Evolutionary conservation across 108 stramenopile genomes (phyloP).

Genomic region (Seminavis robusta): DNA sequence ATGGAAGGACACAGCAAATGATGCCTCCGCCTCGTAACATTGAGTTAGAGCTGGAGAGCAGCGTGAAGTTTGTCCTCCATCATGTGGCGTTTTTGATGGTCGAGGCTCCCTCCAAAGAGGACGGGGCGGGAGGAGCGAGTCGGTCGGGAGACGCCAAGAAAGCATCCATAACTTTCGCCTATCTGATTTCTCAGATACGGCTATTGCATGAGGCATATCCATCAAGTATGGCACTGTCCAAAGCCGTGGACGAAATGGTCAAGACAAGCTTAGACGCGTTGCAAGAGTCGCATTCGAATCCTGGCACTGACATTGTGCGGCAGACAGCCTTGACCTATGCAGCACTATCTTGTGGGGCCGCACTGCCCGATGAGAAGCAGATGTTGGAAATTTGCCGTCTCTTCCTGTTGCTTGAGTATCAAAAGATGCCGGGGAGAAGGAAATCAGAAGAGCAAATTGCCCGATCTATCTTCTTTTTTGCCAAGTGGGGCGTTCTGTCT

Average conservation of each 20-base stretch:
- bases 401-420: slow-evolving; percentile 7
- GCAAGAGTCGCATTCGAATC: background rate
- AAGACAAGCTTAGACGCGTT: background rate
- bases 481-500: slow-evolving; percentile 52
- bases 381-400: slow-evolving; percentile 21
- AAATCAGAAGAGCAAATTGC: slow-evolving; percentile 44
- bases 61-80: slow-evolving; percentile 53
- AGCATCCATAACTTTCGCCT: slow-evolving; percentile 34
- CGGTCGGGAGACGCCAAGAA: slow-evolving; percentile 32
- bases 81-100: slow-evolving; percentile 29
- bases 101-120: background rate
- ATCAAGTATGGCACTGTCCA: slow-evolving; percentile 47
- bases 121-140: no score
- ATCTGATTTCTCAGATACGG: slow-evolving; percentile 45
- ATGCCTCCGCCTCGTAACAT: slow-evolving; percentile 74
- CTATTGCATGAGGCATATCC: slow-evolving; percentile 55
- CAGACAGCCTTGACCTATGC: slow-evolving; percentile 48
- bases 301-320: slow-evolving; percentile 12
- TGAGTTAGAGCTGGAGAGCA: slow-evolving; percentile 59
- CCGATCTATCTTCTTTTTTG: slow-evolving; percentile 57
- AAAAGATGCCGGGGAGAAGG: slow-evolving; percentile 4
- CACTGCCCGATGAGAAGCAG: no score
- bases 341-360: slow-evolving; percentile 67
- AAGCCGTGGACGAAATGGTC: slow-evolving; percentile 39
- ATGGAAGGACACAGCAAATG: slow-evolving; percentile 43